Base-by-base conservation (phyloP, 2,329 filamentous ascomycete genomes). In the Acarospora socialis region DNA sequence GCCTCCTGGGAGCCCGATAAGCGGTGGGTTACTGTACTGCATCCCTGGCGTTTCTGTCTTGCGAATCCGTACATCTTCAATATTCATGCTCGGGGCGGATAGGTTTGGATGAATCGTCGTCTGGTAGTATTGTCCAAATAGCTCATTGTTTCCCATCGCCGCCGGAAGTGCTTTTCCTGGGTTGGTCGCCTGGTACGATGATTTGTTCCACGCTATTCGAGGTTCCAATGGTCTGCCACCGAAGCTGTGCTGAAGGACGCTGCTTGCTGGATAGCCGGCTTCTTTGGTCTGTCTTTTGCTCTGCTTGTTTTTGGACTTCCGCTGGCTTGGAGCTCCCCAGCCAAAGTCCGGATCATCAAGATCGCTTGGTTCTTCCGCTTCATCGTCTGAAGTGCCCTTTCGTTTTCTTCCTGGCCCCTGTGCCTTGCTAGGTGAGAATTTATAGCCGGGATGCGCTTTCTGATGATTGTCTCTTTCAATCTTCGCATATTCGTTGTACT, bases 381-480 rank as follows among this genome's bases (percentile, higher is more conserved):
- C 49, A 29, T 56, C 51, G 7, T 50, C 49, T 36, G 34, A 52
- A 51, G 33, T 50, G 16, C 35, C 40, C 30, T 42, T 41, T n/a
- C 46, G 40, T 40, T 68, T 70, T 43, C 68, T 65, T 21, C 53
- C 50, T 14, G 56, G 43, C 8, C 47, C 49, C 30, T 61, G 59
- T 10, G 63, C 55, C 56, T 90, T 92, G 46, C 77, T 77, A 2
- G 87, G 87, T 2, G 81, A 79, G 59, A 95, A 98, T 56, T 92
- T 95, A 65, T 95, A 98, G 24, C 74, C 73, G 0, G 90, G 90
- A 44, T 92, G 83, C 2, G 87, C 84, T 32, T 70, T 68, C 33
- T 79, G 72, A 53, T 95, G 87, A 54, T 92, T 92, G 44, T 75
- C 67, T 26, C 84, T 72, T 56, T 95, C 90, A 13, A 81, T 66